A percentile compares a stretch with the other conserved stretches of the same genome.
Conservation (phyloP, 257 asterid genomes). For the Ilex asprella region DNA sequence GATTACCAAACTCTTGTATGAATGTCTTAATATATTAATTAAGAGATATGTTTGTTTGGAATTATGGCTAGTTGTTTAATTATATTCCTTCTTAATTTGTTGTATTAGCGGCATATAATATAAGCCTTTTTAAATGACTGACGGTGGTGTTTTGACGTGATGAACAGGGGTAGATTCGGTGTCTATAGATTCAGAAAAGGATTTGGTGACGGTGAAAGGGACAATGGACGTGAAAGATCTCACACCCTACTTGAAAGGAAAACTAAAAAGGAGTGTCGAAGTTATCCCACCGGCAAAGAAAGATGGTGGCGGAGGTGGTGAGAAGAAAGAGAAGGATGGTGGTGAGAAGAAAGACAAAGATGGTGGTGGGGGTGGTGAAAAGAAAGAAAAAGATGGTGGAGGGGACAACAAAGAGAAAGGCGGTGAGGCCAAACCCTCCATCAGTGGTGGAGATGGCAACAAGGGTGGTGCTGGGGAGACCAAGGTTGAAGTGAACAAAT, state of each 20-base stretch:
- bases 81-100: not conserved
- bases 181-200: slow-evolving; percentile 44
- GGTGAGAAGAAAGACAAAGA: slow-evolving; percentile 1
- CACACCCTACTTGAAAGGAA: slow-evolving; percentile 49
- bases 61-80: too few relatives aligned
- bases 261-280: slow-evolving; percentile 48
- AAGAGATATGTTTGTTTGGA: not conserved
- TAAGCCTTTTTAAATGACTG: not conserved
- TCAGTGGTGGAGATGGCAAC: slow-evolving; percentile 18
- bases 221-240: slow-evolving; percentile 73
- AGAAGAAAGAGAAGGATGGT: not conserved
- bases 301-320: not conserved
- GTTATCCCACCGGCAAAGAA: slow-evolving; percentile 47
- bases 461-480: slow-evolving; percentile 10
- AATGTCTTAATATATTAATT: too few relatives aligned
- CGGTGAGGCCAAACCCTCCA: slow-evolving; percentile 14
- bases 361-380: slow-evolving; percentile 3
- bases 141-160: not conserved
- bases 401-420: slow-evolving; percentile 1
- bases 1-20: not conserved
- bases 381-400: slow-evolving; percentile 10
- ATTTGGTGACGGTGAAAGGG: slow-evolving; percentile 65
- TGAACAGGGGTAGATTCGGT: slow-evolving; percentile 59
- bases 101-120: too few relatives aligned
- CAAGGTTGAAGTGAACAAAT: too few relatives aligned